Conservation (phyloP, 176 grass and related monocot genomes). For the Oryza longistaminata region DNA sequence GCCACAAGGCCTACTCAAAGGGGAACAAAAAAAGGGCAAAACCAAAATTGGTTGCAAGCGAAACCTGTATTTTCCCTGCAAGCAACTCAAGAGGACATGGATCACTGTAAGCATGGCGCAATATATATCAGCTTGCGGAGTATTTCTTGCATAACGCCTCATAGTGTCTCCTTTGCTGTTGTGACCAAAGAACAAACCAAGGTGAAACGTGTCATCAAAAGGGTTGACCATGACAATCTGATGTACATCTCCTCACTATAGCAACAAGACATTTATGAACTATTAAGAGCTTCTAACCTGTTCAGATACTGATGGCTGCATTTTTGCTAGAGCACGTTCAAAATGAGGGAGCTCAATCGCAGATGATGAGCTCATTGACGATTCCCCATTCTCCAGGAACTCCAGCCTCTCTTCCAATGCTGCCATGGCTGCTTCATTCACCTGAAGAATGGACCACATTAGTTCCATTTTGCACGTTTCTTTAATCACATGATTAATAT, state of each 20-base stretch:
- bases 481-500: background rate
- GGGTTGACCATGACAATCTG: background rate
- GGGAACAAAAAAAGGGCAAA: background rate
- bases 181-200: background rate
- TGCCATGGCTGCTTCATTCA: constrained; percentile 85
- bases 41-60: background rate
- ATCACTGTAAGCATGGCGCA: background rate
- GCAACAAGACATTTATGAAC: background rate
- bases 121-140: constrained; percentile 34
- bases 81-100: background rate
- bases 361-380: constrained; percentile 37
- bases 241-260: background rate
- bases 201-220: background rate
- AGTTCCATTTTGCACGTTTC: background rate
- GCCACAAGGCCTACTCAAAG: background rate
- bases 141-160: constrained; percentile 51
- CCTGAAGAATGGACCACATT: constrained; percentile 41
- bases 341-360: constrained; percentile 61
- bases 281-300: constrained; percentile 39
- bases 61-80: background rate
- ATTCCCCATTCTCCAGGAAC: constrained; percentile 41
- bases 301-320: constrained; percentile 73
- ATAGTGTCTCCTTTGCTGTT: constrained; percentile 65
- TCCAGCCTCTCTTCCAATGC: constrained; percentile 63
- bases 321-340: constrained; percentile 56